Conservation (phyloP, 495 filamentous ascomycete species). For the Talaromyces stipitatus region DNA sequence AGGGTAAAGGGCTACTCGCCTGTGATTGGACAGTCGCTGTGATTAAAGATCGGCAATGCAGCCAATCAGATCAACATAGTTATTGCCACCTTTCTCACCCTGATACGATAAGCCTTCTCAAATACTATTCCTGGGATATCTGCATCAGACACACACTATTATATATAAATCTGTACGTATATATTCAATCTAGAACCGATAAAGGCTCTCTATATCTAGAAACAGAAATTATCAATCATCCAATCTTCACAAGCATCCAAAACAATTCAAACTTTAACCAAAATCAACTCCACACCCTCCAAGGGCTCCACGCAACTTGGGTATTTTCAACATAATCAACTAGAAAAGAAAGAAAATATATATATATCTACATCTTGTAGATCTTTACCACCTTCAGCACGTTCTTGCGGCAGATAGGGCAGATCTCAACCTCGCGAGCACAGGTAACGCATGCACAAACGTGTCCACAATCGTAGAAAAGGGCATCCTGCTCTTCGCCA, state of each 20-base stretch:
- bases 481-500: constrained; percentile 51
- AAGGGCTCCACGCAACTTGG: neutral
- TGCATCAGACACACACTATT: too few relatives aligned
- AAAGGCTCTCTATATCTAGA: neutral
- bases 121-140: too few relatives aligned
- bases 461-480: constrained; percentile 62
- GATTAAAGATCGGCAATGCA: neutral
- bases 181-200: neutral
- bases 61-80: neutral
- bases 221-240: neutral
- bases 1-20: too few relatives aligned
- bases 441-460: constrained; percentile 57
- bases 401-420: constrained; percentile 56
- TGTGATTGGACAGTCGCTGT: neutral
- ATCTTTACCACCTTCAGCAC: constrained; percentile 54
- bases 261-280: neutral
- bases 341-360: neutral
- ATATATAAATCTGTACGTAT: neutral
- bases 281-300: neutral
- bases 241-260: neutral
- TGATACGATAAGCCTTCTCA: too few relatives aligned
- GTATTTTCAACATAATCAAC: neutral
- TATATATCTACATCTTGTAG: constrained; percentile 31
- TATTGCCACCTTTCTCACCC: neutral
- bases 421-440: constrained; percentile 53